Evolutionary conservation across 148 eudicot genomes (phyloP).

Genomic region (Rhododendron mucronatum): DNA sequence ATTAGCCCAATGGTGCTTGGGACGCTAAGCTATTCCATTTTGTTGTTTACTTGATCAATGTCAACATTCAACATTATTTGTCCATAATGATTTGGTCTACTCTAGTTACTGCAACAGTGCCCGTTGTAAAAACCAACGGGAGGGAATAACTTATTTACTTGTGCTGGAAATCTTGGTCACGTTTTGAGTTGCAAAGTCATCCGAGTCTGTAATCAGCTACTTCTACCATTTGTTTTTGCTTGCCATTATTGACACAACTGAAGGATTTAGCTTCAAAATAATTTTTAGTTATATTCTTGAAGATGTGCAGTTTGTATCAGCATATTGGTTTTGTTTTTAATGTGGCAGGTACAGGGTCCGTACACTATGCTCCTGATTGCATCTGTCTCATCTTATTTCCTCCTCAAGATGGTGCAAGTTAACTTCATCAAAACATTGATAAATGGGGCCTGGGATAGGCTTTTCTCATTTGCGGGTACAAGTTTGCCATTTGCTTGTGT

Average conservation of each 20-base stretch:
- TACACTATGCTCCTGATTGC: constrained; percentile 29
- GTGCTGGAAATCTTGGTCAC: neutral
- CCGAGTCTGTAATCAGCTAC: neutral
- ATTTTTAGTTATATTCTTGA: neutral
- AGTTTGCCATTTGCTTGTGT: constrained; percentile 63
- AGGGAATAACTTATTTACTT: neutral
- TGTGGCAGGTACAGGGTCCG: constrained; percentile 48
- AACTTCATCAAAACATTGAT: constrained; percentile 23
- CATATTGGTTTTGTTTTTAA: neutral
- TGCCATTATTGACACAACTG: neutral
- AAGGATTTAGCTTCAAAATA: neutral
- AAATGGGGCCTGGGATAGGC: constrained; percentile 25
- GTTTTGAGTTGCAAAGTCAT: neutral
- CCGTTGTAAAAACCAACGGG: neutral
- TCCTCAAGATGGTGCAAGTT: constrained; percentile 39
- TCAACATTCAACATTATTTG: neutral
- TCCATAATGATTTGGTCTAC: too few species aligned
- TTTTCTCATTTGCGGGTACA: constrained; percentile 33
- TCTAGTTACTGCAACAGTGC: too few species aligned
- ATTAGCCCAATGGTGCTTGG: too few species aligned
- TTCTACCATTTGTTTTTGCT: too few species aligned
- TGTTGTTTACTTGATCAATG: neutral
- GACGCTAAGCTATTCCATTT: too few species aligned
- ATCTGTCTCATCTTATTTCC: constrained; percentile 37
- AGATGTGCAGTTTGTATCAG: neutral